phyloP scores from a whole-genome alignment of 1,284 basidiomycete genomes.

The Malassezia sympodialis region DNA sequence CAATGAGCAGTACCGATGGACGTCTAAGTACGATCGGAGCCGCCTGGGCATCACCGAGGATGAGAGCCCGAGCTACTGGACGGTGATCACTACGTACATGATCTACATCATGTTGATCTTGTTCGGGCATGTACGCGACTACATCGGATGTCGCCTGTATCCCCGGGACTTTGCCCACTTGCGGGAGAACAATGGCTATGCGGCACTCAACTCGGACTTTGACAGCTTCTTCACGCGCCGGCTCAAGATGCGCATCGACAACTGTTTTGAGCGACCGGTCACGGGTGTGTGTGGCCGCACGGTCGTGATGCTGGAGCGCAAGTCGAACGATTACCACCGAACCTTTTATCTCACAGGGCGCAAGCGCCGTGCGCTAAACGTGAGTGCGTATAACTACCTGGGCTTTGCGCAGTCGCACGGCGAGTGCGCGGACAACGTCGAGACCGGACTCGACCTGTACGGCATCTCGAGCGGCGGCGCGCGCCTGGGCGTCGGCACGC shows the following conservation, averaged over 20 bases:
- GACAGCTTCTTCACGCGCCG: conserved; percentile 98
- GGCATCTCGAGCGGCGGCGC: conserved; percentile 69
- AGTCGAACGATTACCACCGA: conserved; percentile 69
- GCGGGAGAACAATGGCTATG: conserved; percentile 55
- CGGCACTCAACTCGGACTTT: conserved; percentile 92
- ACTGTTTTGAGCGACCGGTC: conserved; percentile 86
- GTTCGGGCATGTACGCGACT: conserved; percentile 87
- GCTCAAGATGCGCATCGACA: conserved; percentile 84
- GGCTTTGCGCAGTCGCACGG: conserved; percentile 91
- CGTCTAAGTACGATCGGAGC: conserved; percentile 55
- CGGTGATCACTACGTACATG: conserved; percentile 81
- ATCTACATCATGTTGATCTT: conserved; percentile 54
- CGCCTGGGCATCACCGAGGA: conserved; percentile 45
- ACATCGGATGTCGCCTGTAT: conserved; percentile 76
- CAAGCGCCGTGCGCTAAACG: conserved; percentile 77
- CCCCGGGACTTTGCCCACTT: conserved; percentile 63
- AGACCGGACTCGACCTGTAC: conserved; percentile 49
- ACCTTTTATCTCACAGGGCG: conserved; percentile 70
- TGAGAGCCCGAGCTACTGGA: conserved; percentile 76
- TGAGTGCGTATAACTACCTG: conserved; percentile 98
- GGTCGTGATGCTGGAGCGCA: conserved; percentile 73
- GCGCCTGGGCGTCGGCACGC: conserved; percentile 70
- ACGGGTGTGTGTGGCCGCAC: conserved; percentile 94
- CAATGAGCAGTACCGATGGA: conserved; percentile 61
- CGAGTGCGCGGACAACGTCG: conserved; percentile 84